Evolutionary conservation across 176 grass and related monocot species (phyloP), one percentile per base, ranked within the genome.

Genomic region (Zea mays): DNA sequence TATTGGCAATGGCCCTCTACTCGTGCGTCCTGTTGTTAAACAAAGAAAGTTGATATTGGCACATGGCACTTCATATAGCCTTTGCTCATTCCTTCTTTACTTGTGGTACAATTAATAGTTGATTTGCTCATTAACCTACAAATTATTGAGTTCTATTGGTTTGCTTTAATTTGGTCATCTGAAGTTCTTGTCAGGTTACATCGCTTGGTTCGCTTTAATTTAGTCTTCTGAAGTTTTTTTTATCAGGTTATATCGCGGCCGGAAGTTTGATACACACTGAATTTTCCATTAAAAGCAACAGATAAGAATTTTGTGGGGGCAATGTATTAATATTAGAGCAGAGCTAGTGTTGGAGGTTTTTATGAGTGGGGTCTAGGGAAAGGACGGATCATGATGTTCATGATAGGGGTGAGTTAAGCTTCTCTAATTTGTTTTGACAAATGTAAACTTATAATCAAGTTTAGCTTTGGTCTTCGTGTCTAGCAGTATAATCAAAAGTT

Each of bases 1-100:
- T 83, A 83, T 80, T 75, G 11, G 76, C 59, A 78, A 12, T 27
- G n/a, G 8, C n/a, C 9, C 56, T 58, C 1, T 57, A 21, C 54
- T 57, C 20, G 2, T 52, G 50, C 50, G 49, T 16, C 45, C 45
- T 47, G 45, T 10, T 50, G 12, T 51, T 51, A 51, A 51, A 27
- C 49, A 51, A 54, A 27, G 27, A 27, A 27, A 54, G 51, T 54
- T 54, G 52, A 55, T 20, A 57, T 20, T 19, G 8, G 55, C 55
- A 21, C 20, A 62, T 62, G 21, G 3, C 43, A 47, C 19, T 69
- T 46, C 19, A 14, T 69, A 27, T 46, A 21, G 2, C 11, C 42
- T 14, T 69, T 47, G 19, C 19, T 69, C 67, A 15, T 48, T 14
- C 43, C 5, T 8, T 38, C 6, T 46, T 59, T 48, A 10, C 37